Base-by-base conservation (phyloP, 2,329 filamentous ascomycete species). In the Macrophomina tecta region DNA sequence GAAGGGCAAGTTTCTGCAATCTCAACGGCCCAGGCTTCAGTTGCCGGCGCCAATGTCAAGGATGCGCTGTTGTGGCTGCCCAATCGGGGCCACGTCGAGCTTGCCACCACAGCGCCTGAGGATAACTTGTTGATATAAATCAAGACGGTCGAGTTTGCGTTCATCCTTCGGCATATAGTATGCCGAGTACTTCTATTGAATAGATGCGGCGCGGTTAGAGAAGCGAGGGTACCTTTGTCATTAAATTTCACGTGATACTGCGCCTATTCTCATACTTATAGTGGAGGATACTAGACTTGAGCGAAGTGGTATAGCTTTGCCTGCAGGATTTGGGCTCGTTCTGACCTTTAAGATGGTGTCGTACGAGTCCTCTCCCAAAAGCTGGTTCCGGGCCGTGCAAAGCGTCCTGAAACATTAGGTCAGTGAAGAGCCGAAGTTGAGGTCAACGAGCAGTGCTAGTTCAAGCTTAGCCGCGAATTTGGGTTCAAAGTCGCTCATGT, bases 251-350 rank as follows among this genome's bases (percentile, higher is more conserved):
- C 63, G 14, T 67, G 64, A 38, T 64, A 68, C 67, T 28, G 9
- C 64, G 67, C 4, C 68, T 67, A 36, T 65, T 67, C 30, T 61
- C 52, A 18, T 58, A 61, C 16, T 42, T 55, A 63, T 66, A 68
- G 68, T 78, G 73, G 12, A 76, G 70, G 68, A 78, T 73, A 49
- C 74, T 75, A 12, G 75, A 77, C 42, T 75, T 74, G 56, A 78
- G 72, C 11, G 77, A 78, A 9, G 77, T 77, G 18, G 69, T 73
- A 63, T 38, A 68, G 49, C 52, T 64, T 49, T 38, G 64, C 30
- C 58, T 62, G 16, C 12, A 18, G 14, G 8, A 1, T 11, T 32
- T 1, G 3, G 14, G 23, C n/a, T 49, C 1, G 16, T 4, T 3
- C 2, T 2, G 51, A 18, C 18, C 18, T 18, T 18, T 14, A 28